phyloP scores from a whole-genome alignment of 2,329 filamentous ascomycete species.

The Rhynchosporium secalis region DNA sequence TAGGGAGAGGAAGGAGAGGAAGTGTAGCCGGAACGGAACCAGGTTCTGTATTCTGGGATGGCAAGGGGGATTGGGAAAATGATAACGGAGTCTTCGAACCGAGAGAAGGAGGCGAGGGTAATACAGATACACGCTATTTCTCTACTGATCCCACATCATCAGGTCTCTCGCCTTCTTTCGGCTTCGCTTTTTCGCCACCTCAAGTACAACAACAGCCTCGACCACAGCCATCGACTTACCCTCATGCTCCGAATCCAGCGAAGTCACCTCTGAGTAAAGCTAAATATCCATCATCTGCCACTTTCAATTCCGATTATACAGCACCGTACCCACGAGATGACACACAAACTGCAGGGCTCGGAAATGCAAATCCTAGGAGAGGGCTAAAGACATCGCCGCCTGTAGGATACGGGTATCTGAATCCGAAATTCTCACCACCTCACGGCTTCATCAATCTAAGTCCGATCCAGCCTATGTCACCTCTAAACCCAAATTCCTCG shows the following conservation, averaged over 20 bases:
- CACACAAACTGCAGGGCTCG: background rate
- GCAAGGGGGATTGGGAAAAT: background rate
- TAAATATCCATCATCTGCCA: constrained; percentile 4
- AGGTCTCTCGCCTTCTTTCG: too few species aligned
- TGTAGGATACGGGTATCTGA: background rate
- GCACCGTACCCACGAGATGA: constrained; percentile 10
- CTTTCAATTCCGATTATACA: constrained; percentile 4
- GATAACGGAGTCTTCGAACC: too few species aligned
- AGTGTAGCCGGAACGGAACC: constrained; percentile 38
- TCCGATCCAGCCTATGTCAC: background rate
- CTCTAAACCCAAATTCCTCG: background rate
- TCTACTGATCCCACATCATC: too few species aligned
- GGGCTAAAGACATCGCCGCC: background rate
- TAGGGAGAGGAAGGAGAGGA: background rate
- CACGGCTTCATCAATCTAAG: background rate
- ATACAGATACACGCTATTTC: too few species aligned
- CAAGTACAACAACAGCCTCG: too few species aligned
- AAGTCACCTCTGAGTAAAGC: too few species aligned
- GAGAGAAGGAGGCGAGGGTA: too few species aligned
- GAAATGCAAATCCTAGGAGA: background rate
- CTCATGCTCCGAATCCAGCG: too few species aligned
- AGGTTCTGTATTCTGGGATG: background rate
- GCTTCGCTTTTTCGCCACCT: too few species aligned
- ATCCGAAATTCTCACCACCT: background rate
- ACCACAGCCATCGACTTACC: too few species aligned